A percentile compares a stretch with the other conserved stretches of the same genome.
Evolutionary conservation across 805 yeast genomes (phyloP).

Genomic region (Isabelozyma gotoi): DNA sequence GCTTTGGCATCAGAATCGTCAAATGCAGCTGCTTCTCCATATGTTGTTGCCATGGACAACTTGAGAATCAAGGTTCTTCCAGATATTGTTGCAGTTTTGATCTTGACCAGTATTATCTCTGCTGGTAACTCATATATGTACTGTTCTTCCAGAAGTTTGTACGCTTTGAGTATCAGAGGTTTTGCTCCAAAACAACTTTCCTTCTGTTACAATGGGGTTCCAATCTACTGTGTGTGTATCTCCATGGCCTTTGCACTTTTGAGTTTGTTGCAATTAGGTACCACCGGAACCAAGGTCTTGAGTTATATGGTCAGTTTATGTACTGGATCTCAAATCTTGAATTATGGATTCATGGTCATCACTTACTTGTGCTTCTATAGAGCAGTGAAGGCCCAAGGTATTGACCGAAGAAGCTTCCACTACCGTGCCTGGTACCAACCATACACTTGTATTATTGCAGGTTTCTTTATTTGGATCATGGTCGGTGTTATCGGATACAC

Average conservation of each 20-base stretch:
- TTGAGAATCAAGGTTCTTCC: slow-evolving; percentile 43
- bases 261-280: slow-evolving; percentile 18
- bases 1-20: slow-evolving; percentile 53
- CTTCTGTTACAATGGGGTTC: slow-evolving; percentile 48
- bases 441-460: slow-evolving; percentile 13
- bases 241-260: slow-evolving; percentile 52
- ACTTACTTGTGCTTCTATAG: slow-evolving; percentile 36
- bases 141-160: slow-evolving; percentile 46
- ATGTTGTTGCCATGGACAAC: slow-evolving; percentile 51
- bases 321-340: slow-evolving; percentile 39
- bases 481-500: slow-evolving; percentile 26
- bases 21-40: slow-evolving; percentile 63
- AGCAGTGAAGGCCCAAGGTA: slow-evolving; percentile 30
- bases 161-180: slow-evolving; percentile 46
- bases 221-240: slow-evolving; percentile 43
- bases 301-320: slow-evolving; percentile 40
- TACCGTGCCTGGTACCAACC: slow-evolving; percentile 35
- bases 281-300: slow-evolving; percentile 27
- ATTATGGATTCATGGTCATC: slow-evolving; percentile 36
- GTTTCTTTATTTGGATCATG: slow-evolving; percentile 16
- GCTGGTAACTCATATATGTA: slow-evolving; percentile 50
- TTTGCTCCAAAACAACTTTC: slow-evolving; percentile 44
- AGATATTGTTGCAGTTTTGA: slow-evolving; percentile 42
- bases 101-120: slow-evolving; percentile 44
- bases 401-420: slow-evolving; percentile 27